Base-by-base conservation (phyloP, 2,329 filamentous ascomycete genomes). In the Stemphylium beticola region DNA sequence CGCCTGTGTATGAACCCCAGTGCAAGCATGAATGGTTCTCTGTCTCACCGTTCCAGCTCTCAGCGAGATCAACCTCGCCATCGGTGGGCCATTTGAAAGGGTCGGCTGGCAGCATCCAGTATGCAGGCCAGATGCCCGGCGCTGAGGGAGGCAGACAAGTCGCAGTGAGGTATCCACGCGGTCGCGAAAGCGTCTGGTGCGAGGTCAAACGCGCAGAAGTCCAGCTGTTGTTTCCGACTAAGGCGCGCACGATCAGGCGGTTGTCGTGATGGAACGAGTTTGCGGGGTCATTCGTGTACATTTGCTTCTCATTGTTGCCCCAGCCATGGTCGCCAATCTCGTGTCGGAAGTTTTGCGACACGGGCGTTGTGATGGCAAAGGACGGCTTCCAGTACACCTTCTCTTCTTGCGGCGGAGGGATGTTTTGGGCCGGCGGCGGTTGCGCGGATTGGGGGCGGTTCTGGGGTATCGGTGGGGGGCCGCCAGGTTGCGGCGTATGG, bases 291-390 rank as follows among this genome's bases (percentile, higher is more conserved):
- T 78, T 73, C 5, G 81, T 82, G 67, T 87, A 87, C 72, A 83
- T 81, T 70, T 87, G 79, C 43, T 83, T 74, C 73, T 87, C 84
- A 56, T 84, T 81, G 65, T 87, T 87, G 18, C 84, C 84, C 84
- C 84, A 87, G 33, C 84, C 84, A 64, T 84, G 79, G n/a, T 78
- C 79, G 24, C 84, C 84, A 31, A 82, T 76, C 67, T 85, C 83
- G 26, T 82, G 79, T 4, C 82, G 74, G 75, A 85, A 87, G 58
- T 85, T 79, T 3, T 75, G 69, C 0, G 75, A 76, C 3, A 86
- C 76, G 0, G 81, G 77, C 2, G 76, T 74, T 12, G 76, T 71
- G 0, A 81, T 76, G 24, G 76, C 69, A 62, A 86, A 84, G 7
- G 75, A 76, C 0, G 83, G 79, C 53, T 77, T 78, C 83, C 83